phyloP scores from a whole-genome alignment of 2,329 filamentous ascomycete species.

The Akanthomyces muscarius region DNA sequence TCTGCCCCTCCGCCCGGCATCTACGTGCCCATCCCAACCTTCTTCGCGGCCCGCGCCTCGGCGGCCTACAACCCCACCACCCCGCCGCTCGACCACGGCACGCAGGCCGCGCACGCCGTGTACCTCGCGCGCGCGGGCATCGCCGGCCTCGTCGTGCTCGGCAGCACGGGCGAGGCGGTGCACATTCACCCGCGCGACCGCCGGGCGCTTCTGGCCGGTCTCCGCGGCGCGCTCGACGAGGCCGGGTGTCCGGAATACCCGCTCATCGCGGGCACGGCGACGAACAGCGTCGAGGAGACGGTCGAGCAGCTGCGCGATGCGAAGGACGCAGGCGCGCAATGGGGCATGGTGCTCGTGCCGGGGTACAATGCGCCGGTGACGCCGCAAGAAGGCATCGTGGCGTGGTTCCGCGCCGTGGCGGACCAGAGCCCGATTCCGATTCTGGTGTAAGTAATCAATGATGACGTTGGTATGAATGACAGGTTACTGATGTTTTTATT shows the following conservation, averaged over 20 bases:
- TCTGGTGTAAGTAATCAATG: constrained; percentile 46
- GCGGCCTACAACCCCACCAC: constrained; percentile 41
- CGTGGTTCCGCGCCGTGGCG: constrained; percentile 57
- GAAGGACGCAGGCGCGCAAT: constrained; percentile 54
- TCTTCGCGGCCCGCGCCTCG: constrained; percentile 48
- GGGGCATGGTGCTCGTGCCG: constrained; percentile 55
- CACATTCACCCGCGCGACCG: constrained; percentile 58
- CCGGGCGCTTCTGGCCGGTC: constrained; percentile 48
- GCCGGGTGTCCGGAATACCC: constrained; percentile 56
- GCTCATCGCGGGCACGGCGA: constrained; percentile 58
- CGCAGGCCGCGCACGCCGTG: constrained; percentile 55
- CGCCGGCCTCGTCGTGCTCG: constrained; percentile 57
- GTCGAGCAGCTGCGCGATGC: constrained; percentile 53
- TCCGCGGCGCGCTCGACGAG: constrained; percentile 51
- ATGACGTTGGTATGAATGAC: no score
- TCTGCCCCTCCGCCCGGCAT: constrained; percentile 46
- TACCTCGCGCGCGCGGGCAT: constrained; percentile 59
- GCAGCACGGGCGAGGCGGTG: constrained; percentile 61
- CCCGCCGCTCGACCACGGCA: constrained; percentile 52
- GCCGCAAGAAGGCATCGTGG: constrained; percentile 51
- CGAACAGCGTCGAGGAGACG: constrained; percentile 59
- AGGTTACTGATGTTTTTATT: no score
- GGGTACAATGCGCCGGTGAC: constrained; percentile 56
- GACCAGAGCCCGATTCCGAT: constrained; percentile 55
- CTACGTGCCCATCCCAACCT: constrained; percentile 60